Conservation (phyloP, 495 filamentous ascomycete genomes). For the Neurospora sp. region DNA sequence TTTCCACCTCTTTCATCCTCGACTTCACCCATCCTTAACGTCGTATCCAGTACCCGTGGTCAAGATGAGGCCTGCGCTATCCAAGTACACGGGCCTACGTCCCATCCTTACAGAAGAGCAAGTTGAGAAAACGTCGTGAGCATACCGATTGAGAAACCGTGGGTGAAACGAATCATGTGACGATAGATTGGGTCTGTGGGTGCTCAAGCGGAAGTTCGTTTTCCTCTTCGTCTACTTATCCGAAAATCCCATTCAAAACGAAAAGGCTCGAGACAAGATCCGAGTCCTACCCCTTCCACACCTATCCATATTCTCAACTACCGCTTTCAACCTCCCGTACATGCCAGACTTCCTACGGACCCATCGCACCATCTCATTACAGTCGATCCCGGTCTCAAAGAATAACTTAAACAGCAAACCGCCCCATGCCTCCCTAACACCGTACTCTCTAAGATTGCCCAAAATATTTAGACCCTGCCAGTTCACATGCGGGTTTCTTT, state of each 20-base stretch:
- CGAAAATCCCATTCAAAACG: background rate
- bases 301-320: background rate
- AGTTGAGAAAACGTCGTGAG: no score
- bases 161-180: background rate
- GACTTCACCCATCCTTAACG: no score
- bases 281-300: background rate
- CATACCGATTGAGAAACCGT: background rate
- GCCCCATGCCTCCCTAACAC: background rate
- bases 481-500: background rate
- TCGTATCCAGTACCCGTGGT: no score
- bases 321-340: background rate
- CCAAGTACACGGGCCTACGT: no score
- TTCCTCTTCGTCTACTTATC: background rate
- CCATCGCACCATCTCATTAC: background rate
- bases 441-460: background rate
- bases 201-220: background rate
- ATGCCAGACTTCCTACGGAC: background rate
- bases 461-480: background rate
- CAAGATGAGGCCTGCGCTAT: no score
- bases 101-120: no score
- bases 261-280: background rate
- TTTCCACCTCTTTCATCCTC: no score
- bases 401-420: background rate
- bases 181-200: background rate
- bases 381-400: background rate